Evolutionary conservation across 2,329 filamentous ascomycete genomes (phyloP).

Genomic region (Chaetomiaceae sp.): DNA sequence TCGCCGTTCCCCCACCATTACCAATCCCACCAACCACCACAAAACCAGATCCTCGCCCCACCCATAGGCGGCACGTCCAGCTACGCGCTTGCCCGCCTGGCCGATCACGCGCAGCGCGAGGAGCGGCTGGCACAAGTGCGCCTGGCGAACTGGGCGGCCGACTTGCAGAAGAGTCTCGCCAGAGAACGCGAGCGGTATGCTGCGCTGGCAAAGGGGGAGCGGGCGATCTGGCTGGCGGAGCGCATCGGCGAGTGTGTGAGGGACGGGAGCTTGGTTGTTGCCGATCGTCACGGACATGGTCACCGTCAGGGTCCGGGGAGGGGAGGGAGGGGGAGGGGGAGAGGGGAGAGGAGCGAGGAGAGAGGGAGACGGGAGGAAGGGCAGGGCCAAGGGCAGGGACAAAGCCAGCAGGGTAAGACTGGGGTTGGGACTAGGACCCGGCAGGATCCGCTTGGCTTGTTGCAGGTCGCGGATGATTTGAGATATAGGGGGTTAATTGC

Average conservation of each 20-base stretch:
- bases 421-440: neutral
- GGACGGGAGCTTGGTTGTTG: slow-evolving; percentile 43
- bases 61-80: slow-evolving; percentile 19
- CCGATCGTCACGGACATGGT: slow-evolving; percentile 29
- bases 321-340: slow-evolving; percentile 26
- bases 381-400: neutral
- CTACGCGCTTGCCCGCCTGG: slow-evolving; percentile 57
- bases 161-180: slow-evolving; percentile 70
- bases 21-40: neutral
- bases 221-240: slow-evolving; percentile 66
- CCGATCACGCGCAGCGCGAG: slow-evolving; percentile 38
- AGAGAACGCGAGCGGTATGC: slow-evolving; percentile 70
- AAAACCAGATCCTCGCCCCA: slow-evolving; percentile 19
- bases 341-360: neutral
- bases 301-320: slow-evolving; percentile 2
- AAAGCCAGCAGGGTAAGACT: neutral
- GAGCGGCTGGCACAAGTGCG: slow-evolving; percentile 48
- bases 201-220: slow-evolving; percentile 55
- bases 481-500: slow-evolving; percentile 61
- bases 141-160: slow-evolving; percentile 75
- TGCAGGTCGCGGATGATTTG: slow-evolving; percentile 64
- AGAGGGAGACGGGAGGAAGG: slow-evolving; percentile 28
- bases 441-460: slow-evolving; percentile 74
- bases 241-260: slow-evolving; percentile 61
- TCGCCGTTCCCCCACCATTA: neutral